These are phyloP conservation scores for Fusarium pseudograminearum DNA, from an alignment of 2,329 filamentous ascomycete species.

Conservation along the genomic window DNA sequence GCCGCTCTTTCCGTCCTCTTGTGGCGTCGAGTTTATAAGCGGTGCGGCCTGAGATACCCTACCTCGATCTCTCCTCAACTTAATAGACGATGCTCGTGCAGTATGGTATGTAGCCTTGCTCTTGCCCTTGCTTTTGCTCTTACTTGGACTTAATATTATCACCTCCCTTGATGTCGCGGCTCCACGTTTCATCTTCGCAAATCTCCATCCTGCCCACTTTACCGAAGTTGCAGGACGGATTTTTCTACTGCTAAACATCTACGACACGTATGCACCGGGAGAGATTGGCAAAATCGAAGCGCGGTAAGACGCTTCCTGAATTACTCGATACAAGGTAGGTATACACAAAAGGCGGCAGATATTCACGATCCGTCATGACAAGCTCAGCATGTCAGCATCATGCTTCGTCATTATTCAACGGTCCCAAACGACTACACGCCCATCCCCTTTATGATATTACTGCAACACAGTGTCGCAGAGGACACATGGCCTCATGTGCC, in stretches of 20 bases:
- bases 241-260: not conserved
- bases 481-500: constrained; percentile 4
- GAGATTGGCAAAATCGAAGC: not conserved
- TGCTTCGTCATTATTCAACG: constrained; percentile 37
- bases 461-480: not conserved
- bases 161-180: constrained; percentile 18
- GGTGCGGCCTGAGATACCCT: not conserved
- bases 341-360: constrained; percentile 1
- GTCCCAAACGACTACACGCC: constrained; percentile 16
- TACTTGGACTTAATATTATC: not conserved
- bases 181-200: constrained; percentile 27
- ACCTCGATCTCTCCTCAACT: not conserved
- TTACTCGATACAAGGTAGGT: not conserved
- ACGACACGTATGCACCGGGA: not conserved
- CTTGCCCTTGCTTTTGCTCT: constrained; percentile 3
- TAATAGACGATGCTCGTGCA: not conserved
- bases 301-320: not conserved
- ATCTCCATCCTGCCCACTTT: constrained; percentile 29
- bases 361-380: constrained; percentile 5
- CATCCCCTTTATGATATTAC: not conserved
- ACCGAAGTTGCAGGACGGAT: constrained; percentile 20
- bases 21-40: constrained; percentile 14
- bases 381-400: constrained; percentile 23
- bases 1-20: constrained; percentile 28
- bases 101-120: constrained; percentile 2